phyloP scores from a whole-genome alignment of 495 filamentous ascomycete genomes.

The Halenospora varia region DNA sequence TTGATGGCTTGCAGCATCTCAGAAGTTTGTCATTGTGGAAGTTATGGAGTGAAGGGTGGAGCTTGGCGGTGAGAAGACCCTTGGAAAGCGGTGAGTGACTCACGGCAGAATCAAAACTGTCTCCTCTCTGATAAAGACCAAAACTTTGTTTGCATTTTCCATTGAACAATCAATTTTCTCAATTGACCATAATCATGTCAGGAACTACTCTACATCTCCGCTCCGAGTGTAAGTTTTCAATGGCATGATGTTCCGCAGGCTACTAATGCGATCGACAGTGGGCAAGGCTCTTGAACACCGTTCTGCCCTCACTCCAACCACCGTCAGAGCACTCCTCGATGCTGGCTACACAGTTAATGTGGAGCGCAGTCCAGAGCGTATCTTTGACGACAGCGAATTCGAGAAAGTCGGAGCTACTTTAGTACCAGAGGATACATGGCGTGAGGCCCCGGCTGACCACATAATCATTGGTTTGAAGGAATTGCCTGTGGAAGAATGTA shows the following conservation, averaged over 20 bases:
- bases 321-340: constrained; percentile 72
- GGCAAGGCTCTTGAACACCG: constrained; percentile 21
- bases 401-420: constrained; percentile 63
- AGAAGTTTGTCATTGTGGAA: no score
- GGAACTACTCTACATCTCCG: constrained; percentile 25
- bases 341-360: constrained; percentile 82
- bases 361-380: constrained; percentile 74
- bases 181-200: constrained; percentile 15
- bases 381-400: constrained; percentile 75
- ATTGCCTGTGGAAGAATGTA: constrained; percentile 77
- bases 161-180: not conserved
- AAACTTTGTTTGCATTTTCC: not conserved
- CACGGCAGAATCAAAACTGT: not conserved
- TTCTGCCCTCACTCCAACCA: constrained; percentile 45
- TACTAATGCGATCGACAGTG: constrained; percentile 24
- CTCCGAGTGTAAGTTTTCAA: constrained; percentile 23
- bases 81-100: not conserved
- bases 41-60: no score
- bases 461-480: constrained; percentile 94
- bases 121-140: not conserved
- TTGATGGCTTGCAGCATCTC: no score
- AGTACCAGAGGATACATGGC: constrained; percentile 82
- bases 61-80: no score
- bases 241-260: constrained; percentile 16
- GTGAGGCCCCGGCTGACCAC: constrained; percentile 65